A percentile compares a stretch with the other conserved stretches of the same genome.
phyloP scores from a whole-genome alignment of 2,329 filamentous ascomycete genomes.

The Colletotrichum sp. region DNA sequence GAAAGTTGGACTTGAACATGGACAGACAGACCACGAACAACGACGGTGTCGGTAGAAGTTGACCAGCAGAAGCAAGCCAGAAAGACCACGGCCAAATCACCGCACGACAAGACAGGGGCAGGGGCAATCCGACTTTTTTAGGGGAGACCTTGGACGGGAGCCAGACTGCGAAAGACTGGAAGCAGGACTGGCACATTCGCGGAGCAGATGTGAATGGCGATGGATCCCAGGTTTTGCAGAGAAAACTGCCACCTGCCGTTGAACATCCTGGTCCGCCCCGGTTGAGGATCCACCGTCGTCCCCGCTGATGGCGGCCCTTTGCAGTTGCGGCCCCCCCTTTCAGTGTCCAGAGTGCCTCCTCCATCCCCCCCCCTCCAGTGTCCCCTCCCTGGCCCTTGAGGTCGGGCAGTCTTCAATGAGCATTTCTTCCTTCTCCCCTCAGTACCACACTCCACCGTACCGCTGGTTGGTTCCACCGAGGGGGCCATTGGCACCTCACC shows the following conservation, averaged over 20 bases:
- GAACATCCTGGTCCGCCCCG: not conserved
- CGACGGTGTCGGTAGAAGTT: not conserved
- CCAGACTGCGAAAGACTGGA: not conserved
- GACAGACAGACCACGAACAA: not conserved
- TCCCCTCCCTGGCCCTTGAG: not conserved
- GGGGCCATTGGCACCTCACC: not conserved
- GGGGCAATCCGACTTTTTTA: not conserved
- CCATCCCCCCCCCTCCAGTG: not conserved
- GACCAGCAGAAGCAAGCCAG: not conserved
- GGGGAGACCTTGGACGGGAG: not conserved
- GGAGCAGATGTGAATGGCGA: not conserved
- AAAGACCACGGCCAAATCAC: not conserved
- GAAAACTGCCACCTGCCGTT: constrained; percentile 9
- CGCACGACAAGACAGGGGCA: not conserved
- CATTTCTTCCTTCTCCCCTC: not conserved
- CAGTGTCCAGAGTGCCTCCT: not conserved
- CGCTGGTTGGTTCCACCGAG: not conserved
- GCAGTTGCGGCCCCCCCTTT: not conserved
- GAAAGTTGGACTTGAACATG: not conserved
- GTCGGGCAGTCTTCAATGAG: not conserved
- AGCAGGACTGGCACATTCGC: not conserved
- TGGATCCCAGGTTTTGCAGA: not conserved
- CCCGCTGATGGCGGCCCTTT: not conserved
- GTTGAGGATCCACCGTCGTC: not conserved
- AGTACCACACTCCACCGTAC: not conserved